Evolutionary conservation across 2,329 filamentous ascomycete genomes (phyloP).

Genomic region (Thelonectria blattea): DNA sequence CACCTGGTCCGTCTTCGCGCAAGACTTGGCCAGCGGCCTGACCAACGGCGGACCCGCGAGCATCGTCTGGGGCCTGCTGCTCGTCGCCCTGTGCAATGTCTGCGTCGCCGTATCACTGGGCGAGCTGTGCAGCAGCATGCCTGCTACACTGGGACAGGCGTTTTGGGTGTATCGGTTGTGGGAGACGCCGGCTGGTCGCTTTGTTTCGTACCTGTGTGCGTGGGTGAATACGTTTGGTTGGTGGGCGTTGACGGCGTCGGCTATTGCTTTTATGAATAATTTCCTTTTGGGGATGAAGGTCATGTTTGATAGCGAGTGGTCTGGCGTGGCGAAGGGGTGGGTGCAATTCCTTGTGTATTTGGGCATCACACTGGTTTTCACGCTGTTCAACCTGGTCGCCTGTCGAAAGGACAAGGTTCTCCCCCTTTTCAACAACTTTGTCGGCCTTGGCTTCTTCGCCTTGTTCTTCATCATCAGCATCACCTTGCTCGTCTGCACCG

Average conservation of each 20-base stretch:
- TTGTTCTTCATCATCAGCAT: constrained; percentile 60
- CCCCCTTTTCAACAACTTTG: constrained; percentile 61
- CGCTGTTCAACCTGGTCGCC: constrained; percentile 56
- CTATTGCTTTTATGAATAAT: constrained; percentile 63
- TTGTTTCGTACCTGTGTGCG: constrained; percentile 61
- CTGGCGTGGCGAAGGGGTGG: constrained; percentile 52
- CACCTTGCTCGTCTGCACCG: constrained; percentile 57
- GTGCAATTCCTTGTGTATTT: constrained; percentile 62
- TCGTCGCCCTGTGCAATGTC: constrained; percentile 57
- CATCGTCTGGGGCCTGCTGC: constrained; percentile 60
- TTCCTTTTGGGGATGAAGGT: constrained; percentile 62
- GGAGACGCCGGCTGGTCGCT: constrained; percentile 51
- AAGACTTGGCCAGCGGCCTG: constrained; percentile 53
- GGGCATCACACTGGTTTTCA: constrained; percentile 55
- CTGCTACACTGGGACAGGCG: constrained; percentile 64
- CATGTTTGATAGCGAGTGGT: constrained; percentile 57
- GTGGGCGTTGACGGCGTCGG: constrained; percentile 62
- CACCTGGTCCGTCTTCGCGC: constrained; percentile 63
- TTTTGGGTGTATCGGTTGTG: constrained; percentile 54
- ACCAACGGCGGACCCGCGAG: constrained; percentile 58
- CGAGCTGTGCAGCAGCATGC: constrained; percentile 63
- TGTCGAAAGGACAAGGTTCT: constrained; percentile 52
- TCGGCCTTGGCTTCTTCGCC: constrained; percentile 57
- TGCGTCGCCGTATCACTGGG: constrained; percentile 61
- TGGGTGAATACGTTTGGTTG: constrained; percentile 67